These are phyloP conservation scores for Phylloporus sp. DNA, from an alignment of 768 basidiomycete genomes.

Conservation along the genomic window DNA sequence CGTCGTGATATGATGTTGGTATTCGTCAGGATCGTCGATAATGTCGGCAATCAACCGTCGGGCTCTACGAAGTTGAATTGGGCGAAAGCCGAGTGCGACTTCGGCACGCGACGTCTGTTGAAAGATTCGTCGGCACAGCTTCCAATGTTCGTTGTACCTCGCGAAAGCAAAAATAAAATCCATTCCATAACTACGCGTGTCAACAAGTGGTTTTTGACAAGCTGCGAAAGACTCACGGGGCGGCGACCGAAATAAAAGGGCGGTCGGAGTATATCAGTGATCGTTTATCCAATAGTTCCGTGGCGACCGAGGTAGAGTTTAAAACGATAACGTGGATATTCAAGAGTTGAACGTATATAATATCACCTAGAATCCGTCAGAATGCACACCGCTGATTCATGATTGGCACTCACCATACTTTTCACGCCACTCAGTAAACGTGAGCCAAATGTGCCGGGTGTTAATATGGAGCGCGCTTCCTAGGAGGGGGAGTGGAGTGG, in stretches of 20 bases:
- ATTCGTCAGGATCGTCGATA: too few relatives aligned
- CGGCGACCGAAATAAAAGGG: constrained; percentile 27
- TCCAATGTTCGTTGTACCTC: constrained; percentile 39
- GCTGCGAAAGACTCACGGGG: too few relatives aligned
- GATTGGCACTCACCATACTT: constrained; percentile 12
- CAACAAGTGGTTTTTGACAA: too few relatives aligned
- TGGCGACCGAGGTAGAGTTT: constrained; percentile 37
- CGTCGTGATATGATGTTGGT: too few relatives aligned
- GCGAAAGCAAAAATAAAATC: constrained; percentile 34
- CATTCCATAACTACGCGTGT: too few relatives aligned
- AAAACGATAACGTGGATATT: constrained; percentile 42
- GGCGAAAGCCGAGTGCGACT: constrained; percentile 25
- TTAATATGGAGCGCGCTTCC: constrained; percentile 16
- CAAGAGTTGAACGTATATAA: constrained; percentile 46
- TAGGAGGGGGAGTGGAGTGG: constrained; percentile 15
- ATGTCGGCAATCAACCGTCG: constrained; percentile 32
- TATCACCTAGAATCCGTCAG: constrained; percentile 31
- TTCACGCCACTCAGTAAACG: constrained; percentile 14
- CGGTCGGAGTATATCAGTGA: constrained; percentile 48
- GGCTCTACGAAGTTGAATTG: constrained; percentile 32
- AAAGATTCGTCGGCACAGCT: constrained; percentile 29
- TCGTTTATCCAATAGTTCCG: constrained; percentile 45
- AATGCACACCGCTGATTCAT: not conserved
- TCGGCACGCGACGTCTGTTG: constrained; percentile 33
- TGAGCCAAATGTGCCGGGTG: constrained; percentile 7